These are phyloP conservation scores for Backusella luteola DNA, from an alignment of 192 early-diverging fungal genomes.

Conservation along the genomic window DNA sequence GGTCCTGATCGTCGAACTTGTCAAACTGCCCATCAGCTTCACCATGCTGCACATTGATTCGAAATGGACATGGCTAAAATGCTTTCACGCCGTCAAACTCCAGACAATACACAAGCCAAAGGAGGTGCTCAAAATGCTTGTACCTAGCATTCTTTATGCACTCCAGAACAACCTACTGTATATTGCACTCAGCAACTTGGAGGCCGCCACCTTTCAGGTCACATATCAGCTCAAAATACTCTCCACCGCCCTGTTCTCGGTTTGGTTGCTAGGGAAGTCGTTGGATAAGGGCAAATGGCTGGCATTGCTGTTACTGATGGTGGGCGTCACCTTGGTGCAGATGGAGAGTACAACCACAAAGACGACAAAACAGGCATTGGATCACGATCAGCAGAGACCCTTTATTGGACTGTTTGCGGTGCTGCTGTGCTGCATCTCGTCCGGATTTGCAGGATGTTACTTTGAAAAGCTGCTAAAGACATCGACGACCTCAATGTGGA, in stretches of 20 bases:
- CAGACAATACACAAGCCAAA: conserved; percentile 57
- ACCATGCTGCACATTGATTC: conserved; percentile 30
- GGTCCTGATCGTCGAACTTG: conserved; percentile 83
- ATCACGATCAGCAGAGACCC: conserved; percentile 40
- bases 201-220: conserved; percentile 87
- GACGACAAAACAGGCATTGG: background rate
- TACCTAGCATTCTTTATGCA: conserved; percentile 77
- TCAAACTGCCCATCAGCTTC: conserved; percentile 70
- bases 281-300: conserved; percentile 68
- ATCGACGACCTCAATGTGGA: conserved; percentile 72
- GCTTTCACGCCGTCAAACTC: conserved; percentile 30
- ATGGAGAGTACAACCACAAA: conserved; percentile 47
- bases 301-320: conserved; percentile 69
- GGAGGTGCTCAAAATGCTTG: conserved; percentile 69
- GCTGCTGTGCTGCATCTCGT: conserved; percentile 69
- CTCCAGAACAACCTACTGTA: conserved; percentile 89
- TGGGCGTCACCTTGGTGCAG: conserved; percentile 82
- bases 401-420: conserved; percentile 71
- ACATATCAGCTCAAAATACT: conserved; percentile 91
- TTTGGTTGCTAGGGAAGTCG: conserved; percentile 64
- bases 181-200: conserved; percentile 72
- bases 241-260: conserved; percentile 83
- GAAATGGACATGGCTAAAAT: background rate
- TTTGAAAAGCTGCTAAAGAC: conserved; percentile 90
- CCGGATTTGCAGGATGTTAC: conserved; percentile 85